A percentile compares a stretch with the other conserved stretches of the same genome.
phyloP scores from a whole-genome alignment of 352 stramenopile genomes.

The Globisporangium middletonii region DNA sequence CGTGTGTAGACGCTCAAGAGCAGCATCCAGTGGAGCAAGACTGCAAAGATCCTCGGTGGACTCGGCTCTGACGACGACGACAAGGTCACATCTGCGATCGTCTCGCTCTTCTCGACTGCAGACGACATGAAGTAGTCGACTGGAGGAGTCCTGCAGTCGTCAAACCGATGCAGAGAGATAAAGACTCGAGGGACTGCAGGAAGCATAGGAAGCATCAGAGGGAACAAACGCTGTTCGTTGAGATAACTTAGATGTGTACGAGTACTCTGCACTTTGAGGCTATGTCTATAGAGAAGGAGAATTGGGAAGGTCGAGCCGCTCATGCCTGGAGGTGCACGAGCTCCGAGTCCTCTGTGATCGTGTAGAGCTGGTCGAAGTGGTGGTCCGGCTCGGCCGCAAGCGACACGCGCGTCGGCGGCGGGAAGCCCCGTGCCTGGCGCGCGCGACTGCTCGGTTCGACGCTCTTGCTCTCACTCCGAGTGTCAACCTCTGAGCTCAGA shows the following conservation, averaged over 20 bases:
- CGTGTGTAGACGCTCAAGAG: conserved; percentile 18
- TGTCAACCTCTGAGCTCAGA: not conserved
- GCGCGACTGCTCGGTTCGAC: not conserved
- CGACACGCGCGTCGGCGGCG: conserved; percentile 18
- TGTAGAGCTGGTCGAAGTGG: conserved; percentile 44
- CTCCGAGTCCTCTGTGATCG: conserved; percentile 49
- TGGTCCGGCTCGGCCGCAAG: conserved; percentile 7
- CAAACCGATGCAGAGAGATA: not conserved
- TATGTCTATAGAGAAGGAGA: not conserved
- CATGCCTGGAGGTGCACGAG: conserved; percentile 17
- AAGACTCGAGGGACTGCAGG: not conserved
- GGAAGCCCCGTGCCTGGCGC: conserved; percentile 14
- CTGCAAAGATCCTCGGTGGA: conserved; percentile 53
- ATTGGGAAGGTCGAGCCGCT: not conserved
- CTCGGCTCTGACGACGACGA: conserved; percentile 30
- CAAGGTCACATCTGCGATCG: conserved; percentile 54
- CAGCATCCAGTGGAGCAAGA: conserved; percentile 56
- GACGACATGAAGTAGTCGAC: conserved; percentile 11
- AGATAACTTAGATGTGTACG: not conserved
- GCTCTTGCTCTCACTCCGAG: not conserved
- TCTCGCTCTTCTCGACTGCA: conserved; percentile 37
- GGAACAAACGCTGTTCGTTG: not conserved
- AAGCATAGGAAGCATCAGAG: not conserved
- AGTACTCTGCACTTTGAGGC: too few relatives aligned
- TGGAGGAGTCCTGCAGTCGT: too few relatives aligned